Conservation (phyloP, 352 stramenopile genomes). For the Salisapilia sapeloensis region DNA sequence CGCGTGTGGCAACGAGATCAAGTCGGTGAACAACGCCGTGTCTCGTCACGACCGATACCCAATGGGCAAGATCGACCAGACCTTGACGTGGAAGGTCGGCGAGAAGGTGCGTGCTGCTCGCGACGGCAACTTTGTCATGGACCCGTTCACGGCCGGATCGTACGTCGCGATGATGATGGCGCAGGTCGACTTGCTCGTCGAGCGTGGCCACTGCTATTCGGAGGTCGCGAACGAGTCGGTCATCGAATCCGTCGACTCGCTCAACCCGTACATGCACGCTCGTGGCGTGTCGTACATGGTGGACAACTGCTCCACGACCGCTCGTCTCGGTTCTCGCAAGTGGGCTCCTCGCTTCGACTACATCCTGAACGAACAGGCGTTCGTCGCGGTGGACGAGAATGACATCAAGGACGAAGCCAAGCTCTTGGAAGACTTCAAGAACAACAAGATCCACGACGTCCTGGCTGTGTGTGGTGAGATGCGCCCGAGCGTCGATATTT, state of each 20-base stretch:
- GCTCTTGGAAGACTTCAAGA: conserved; percentile 90
- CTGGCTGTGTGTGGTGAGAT: conserved; percentile 91
- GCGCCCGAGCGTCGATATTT: conserved; percentile 93
- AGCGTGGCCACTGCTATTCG: conserved; percentile 93
- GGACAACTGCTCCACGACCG: conserved; percentile 98
- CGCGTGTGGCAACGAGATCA: conserved; percentile 94
- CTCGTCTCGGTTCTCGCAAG: conserved; percentile 93
- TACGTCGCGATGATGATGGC: conserved; percentile 98
- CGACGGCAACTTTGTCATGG: conserved; percentile 93
- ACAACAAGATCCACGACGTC: conserved; percentile 94
- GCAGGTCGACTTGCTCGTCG: conserved; percentile 94
- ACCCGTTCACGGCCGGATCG: conserved; percentile 94
- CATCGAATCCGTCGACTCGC: conserved; percentile 95
- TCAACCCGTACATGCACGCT: conserved; percentile 98
- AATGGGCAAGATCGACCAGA: conserved; percentile 97
- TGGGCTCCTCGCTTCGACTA: conserved; percentile 98
- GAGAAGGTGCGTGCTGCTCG: conserved; percentile 90
- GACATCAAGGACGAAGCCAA: conserved; percentile 62
- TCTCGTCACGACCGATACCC: conserved; percentile 87
- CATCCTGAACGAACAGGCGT: conserved; percentile 95
- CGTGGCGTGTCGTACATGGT: conserved; percentile 97
- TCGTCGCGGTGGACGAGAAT: conserved; percentile 90
- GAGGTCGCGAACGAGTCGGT: conserved; percentile 98
- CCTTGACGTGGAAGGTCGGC: conserved; percentile 93
- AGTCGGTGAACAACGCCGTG: conserved; percentile 95